Base-by-base conservation (phyloP, 495 filamentous ascomycete species). In the Penicillium simplicissimum region DNA sequence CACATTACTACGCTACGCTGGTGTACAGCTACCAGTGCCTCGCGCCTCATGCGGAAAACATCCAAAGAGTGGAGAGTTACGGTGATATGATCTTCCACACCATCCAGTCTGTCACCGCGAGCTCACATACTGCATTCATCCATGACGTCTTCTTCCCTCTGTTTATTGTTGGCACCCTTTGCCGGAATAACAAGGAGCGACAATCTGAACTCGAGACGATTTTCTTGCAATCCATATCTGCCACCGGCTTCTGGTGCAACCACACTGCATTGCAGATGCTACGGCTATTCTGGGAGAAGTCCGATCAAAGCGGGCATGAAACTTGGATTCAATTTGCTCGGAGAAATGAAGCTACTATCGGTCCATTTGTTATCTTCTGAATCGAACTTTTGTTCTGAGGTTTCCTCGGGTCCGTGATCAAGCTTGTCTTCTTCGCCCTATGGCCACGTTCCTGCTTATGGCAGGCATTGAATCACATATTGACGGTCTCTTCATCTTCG, bases 201-300 rank as follows among this genome's bases (percentile, higher is more conserved):
- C 64, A 63, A n/a, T 36, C 21, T 14, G 40, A 57, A n/a, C 40
- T 68, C 4, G 40, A 62, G 19, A 15, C 11, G 4, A 21, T 59
- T n/a, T 68, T 68, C 34, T 23, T 62, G 33, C 52, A 55, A 11
- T 53, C 63, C 19, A 57, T 68, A 5, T 54, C 37, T 33, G 42
- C 52, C n/a, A 68, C 66, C 2, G 66, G 66, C 0, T 53, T 62
- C 13, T 68, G 66, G 66, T 68, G 66, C 37, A 68, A 68, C 40
- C 52, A 68, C 37, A 52, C 59, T 5, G 66, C 56, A 6, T 14
- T 68, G 52, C 62, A 60, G 23, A 62, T 68, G 42, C 57, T 68
- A 14, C 59, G 43, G n/a, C 45, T 49, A 11, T 60, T 62, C 40
- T 68, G 66, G 66, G 21, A 19, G 6, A 17, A 33, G 13, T 19